Base-by-base conservation (phyloP, 2,329 filamentous ascomycete species). In the Ploettnerulaceae sp. region DNA sequence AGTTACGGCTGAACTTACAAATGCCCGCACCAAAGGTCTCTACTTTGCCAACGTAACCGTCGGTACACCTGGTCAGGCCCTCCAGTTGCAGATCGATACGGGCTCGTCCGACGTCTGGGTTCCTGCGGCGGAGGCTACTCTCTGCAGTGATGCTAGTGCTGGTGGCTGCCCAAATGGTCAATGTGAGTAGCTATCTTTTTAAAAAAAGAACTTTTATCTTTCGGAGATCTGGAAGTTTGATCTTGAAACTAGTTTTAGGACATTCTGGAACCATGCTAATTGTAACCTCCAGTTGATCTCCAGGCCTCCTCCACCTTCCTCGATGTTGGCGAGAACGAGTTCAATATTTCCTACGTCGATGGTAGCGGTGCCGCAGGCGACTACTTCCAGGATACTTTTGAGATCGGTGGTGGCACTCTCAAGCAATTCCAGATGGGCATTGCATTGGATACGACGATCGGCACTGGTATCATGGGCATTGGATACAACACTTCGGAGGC, bases 41-140 rank as follows among this genome's bases (percentile, higher is more conserved):
- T 64, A 64, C 36, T 57, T 52, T 45, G 72, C 74, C 31, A 69
- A 77, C 40, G 70, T 83, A 32, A 65, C 66, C n/a, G 64, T 83
- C 32, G 80, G 80, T 39, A 80, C 77, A 0, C 80, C 80, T 0
- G 66, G 69, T 0, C 79, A 83, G 62, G 61, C 64, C 3, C 62
- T 81, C 39, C 69, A 64, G 43, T 68, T 83, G 56, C 68, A 77
- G 43, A 70, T 82, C 52, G 79, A 83, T 62, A 83, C 79, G 2
- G 80, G 79, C 21, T 81, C 76, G 61, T 79, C 75, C 53, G 80
- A 83, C 59, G 73, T 78, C 3, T 83, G 79, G 78, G 67, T 82
- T 5, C 60, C 61, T 12, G 47, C 32, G 66, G 75, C 51, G 63
- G 64, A 33, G 62, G 57, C 48, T 38, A 45, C 4, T 0, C 25